phyloP scores from a whole-genome alignment of 1,284 basidiomycete species.

The Athelia psychrophila region DNA sequence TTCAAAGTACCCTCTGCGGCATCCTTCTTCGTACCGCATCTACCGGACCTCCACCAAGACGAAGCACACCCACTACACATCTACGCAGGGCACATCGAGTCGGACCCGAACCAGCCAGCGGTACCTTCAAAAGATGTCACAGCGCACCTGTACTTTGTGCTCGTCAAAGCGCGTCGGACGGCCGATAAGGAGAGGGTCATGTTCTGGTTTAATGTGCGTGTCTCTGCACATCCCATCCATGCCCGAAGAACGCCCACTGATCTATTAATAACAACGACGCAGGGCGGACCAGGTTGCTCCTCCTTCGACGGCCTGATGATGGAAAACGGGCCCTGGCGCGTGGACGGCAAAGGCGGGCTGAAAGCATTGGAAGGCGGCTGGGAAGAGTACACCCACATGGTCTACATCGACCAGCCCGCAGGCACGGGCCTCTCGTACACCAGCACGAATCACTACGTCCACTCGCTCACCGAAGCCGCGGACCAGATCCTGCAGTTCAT shows the following conservation, averaged over 20 bases:
- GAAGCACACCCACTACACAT: slow-evolving; percentile 69
- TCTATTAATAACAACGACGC: not conserved
- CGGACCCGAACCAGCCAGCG: slow-evolving; percentile 64
- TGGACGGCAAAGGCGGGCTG: slow-evolving; percentile 79
- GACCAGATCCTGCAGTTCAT: slow-evolving; percentile 84
- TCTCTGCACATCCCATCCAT: not conserved
- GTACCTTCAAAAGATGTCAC: slow-evolving; percentile 56
- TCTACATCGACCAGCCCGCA: slow-evolving; percentile 95
- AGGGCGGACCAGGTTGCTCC: slow-evolving; percentile 96
- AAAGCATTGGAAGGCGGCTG: slow-evolving; percentile 86
- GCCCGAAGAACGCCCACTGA: not conserved
- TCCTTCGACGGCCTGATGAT: slow-evolving; percentile 98
- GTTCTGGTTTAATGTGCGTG: slow-evolving; percentile 93
- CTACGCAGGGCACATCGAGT: slow-evolving; percentile 79
- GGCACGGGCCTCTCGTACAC: slow-evolving; percentile 94
- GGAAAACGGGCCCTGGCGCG: slow-evolving; percentile 93
- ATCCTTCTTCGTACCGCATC: slow-evolving; percentile 77
- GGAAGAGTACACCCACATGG: slow-evolving; percentile 98
- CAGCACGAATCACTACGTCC: slow-evolving; percentile 82
- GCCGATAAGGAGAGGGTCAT: slow-evolving; percentile 89
- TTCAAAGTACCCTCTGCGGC: slow-evolving; percentile 74
- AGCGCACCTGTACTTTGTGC: slow-evolving; percentile 86
- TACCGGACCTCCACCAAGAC: slow-evolving; percentile 78
- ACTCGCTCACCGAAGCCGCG: slow-evolving; percentile 79
- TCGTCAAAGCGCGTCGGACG: slow-evolving; percentile 83